phyloP scores from a whole-genome alignment of 1,284 basidiomycete species.

The Tilletia setariae region DNA sequence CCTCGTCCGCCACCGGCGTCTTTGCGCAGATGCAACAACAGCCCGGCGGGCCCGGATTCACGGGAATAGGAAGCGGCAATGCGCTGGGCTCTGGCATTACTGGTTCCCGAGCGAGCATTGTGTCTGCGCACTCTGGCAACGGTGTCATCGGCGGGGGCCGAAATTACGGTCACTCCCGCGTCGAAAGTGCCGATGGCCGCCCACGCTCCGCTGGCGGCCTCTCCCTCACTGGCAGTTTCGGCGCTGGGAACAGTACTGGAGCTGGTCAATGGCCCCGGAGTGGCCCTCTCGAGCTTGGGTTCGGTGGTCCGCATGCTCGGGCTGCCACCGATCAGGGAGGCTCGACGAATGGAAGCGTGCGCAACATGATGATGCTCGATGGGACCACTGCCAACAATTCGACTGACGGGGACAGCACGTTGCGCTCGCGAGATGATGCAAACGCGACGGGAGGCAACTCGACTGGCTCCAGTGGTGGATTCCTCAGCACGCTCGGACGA shows the following conservation, averaged over 20 bases:
- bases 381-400: conserved; percentile 2
- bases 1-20: neutral
- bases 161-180: neutral
- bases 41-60: too few relatives aligned
- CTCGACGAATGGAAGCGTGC: neutral
- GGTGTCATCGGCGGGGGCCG: neutral
- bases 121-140: neutral
- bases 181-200: conserved; percentile 1
- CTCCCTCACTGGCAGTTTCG: conserved; percentile 7
- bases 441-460: neutral
- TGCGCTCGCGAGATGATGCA: conserved; percentile 5
- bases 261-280: neutral
- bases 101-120: neutral
- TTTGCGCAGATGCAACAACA: neutral
- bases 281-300: neutral
- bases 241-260: neutral
- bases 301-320: neutral
- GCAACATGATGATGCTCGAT: conserved; percentile 4
- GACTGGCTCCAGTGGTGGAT: neutral
- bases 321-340: neutral
- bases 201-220: neutral
- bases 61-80: neutral
- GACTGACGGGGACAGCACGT: neutral
- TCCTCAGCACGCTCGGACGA: neutral
- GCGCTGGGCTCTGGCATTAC: neutral